A percentile compares a stretch with the other conserved stretches of the same genome.
These are phyloP conservation scores for Metschnikowia orientalis DNA, from an alignment of 805 yeast species.

Conservation along the genomic window DNA sequence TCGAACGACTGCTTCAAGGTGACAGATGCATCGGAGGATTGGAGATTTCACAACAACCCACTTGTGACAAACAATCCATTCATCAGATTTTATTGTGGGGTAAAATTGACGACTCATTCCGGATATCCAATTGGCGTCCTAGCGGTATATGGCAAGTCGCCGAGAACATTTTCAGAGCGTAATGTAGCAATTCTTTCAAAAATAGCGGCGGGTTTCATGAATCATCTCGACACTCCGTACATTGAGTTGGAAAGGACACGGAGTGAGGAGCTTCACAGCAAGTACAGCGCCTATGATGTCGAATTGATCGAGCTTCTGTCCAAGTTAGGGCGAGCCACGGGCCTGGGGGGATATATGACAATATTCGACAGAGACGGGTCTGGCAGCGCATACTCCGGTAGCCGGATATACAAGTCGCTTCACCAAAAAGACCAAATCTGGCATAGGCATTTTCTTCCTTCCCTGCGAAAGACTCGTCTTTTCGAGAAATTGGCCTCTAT, in stretches of 20 bases:
- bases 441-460: constrained; percentile 15
- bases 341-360: constrained; percentile 35
- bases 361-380: constrained; percentile 63
- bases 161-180: constrained; percentile 36
- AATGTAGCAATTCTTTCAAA: constrained; percentile 33
- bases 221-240: constrained; percentile 34
- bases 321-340: constrained; percentile 56
- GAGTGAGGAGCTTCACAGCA: constrained; percentile 6
- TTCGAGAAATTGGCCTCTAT: neutral
- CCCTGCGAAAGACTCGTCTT: constrained; percentile 41
- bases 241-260: constrained; percentile 12
- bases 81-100: constrained; percentile 62
- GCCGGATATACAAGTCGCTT: constrained; percentile 42
- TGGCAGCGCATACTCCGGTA: constrained; percentile 55
- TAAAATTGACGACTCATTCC: constrained; percentile 43
- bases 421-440: constrained; percentile 6
- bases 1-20: constrained; percentile 53
- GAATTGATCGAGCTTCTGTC: constrained; percentile 30
- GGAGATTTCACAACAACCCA: constrained; percentile 65
- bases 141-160: constrained; percentile 50
- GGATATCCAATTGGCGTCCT: constrained; percentile 52
- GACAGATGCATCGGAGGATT: constrained; percentile 59
- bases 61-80: constrained; percentile 58
- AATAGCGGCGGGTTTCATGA: constrained; percentile 40
- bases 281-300: constrained; percentile 13